Percentiles rank a stretch among this genome's conserved stretches.
Conservation (phyloP, 2,329 filamentous ascomycete genomes). For the Penicillium capsulatum region DNA sequence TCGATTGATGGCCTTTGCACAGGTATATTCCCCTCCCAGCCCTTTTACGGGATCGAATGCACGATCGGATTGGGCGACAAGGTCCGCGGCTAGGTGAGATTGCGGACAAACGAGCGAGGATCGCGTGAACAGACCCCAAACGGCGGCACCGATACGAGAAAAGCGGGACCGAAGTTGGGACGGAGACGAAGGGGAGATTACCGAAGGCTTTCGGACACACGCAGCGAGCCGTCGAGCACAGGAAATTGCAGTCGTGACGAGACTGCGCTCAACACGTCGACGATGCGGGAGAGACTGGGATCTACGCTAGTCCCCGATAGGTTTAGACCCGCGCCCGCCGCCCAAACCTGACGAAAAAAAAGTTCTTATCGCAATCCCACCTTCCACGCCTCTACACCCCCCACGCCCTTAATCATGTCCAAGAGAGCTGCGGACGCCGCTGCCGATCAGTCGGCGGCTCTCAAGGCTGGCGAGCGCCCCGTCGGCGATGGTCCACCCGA, state of each 20-base stretch:
- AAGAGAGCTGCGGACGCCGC: slow-evolving; percentile 56
- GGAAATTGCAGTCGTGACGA: background rate
- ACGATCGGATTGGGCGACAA: background rate
- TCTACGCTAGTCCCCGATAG: slow-evolving; percentile 35
- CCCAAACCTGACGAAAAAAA: slow-evolving; percentile 30
- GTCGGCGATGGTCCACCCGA: slow-evolving; percentile 47
- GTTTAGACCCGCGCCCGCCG: slow-evolving; percentile 22
- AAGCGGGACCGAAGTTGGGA: background rate
- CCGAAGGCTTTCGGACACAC: slow-evolving; percentile 7
- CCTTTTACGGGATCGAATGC: background rate
- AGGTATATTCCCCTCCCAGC: background rate
- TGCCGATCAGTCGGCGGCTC: slow-evolving; percentile 48
- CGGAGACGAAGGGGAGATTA: background rate
- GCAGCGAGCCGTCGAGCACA: slow-evolving; percentile 4
- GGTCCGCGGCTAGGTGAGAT: slow-evolving; percentile 3
- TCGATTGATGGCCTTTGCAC: background rate
- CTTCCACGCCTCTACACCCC: slow-evolving; percentile 15
- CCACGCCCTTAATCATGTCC: slow-evolving; percentile 56
- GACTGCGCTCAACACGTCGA: slow-evolving; percentile 12
- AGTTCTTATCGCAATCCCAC: slow-evolving; percentile 25
- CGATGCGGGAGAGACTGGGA: slow-evolving; percentile 16
- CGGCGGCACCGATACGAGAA: background rate
- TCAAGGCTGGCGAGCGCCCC: slow-evolving; percentile 61
- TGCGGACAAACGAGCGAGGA: slow-evolving; percentile 5
- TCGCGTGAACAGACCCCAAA: background rate